phyloP scores from a whole-genome alignment of 1,284 basidiomycete genomes.

The Trichosporon sp. region DNA sequence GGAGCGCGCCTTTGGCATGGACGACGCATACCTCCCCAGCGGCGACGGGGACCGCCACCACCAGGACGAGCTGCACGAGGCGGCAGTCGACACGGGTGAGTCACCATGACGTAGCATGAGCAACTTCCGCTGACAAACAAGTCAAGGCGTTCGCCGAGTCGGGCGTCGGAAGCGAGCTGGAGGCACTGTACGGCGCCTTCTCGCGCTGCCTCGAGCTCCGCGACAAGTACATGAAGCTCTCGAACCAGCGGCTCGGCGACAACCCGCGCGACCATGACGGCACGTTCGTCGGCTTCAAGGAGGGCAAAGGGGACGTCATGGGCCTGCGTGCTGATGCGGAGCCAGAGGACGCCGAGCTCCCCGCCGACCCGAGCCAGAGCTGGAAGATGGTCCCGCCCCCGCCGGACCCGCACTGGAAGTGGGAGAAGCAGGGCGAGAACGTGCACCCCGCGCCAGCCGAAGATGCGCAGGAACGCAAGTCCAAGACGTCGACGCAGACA shows the following conservation, averaged over 20 bases:
- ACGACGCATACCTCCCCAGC: not conserved
- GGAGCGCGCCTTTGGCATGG: conserved; percentile 36
- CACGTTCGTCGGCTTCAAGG: conserved; percentile 66
- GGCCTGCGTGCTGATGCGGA: conserved; percentile 68
- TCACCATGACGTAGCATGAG: conserved; percentile 19
- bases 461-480: conserved; percentile 29
- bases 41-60: not conserved
- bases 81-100: conserved; percentile 32
- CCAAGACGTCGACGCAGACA: conserved; percentile 27
- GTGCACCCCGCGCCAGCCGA: conserved; percentile 39
- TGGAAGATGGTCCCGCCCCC: conserved; percentile 91
- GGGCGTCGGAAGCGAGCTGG: conserved; percentile 56
- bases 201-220: conserved; percentile 80
- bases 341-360: conserved; percentile 43
- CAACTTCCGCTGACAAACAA: not conserved
- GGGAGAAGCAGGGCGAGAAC: conserved; percentile 61
- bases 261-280: conserved; percentile 88
- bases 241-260: conserved; percentile 84
- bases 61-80: conserved; percentile 12
- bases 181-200: conserved; percentile 61
- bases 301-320: conserved; percentile 64
- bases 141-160: conserved; percentile 54
- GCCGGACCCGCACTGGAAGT: conserved; percentile 92
- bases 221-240: conserved; percentile 86
- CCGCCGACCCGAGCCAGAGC: conserved; percentile 18